Evolutionary conservation across 1,284 basidiomycete species (phyloP).

Genomic region (Trametes sp.): DNA sequence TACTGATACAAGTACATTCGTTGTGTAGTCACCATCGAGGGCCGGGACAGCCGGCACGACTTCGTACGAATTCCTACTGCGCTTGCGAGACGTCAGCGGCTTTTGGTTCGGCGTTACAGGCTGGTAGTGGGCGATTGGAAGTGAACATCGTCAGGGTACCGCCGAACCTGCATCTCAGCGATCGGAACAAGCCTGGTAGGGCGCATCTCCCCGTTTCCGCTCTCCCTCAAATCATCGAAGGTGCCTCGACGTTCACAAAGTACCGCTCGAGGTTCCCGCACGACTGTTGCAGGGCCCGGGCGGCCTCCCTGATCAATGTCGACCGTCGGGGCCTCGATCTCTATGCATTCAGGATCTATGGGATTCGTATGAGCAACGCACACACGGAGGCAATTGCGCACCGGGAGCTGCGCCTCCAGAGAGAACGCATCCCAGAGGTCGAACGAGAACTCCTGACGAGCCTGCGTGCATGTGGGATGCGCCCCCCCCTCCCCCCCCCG

Average conservation of each 20-base stretch:
- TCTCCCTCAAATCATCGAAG: constrained; percentile 2
- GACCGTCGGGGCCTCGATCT: no score
- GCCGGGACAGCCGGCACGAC: no score
- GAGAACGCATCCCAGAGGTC: constrained; percentile 64
- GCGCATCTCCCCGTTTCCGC: neutral
- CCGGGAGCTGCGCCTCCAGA: constrained; percentile 44
- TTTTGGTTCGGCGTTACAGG: no score
- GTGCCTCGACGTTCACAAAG: constrained; percentile 23
- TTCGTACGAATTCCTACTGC: no score
- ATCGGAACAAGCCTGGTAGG: constrained; percentile 15
- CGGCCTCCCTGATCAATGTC: constrained; percentile 1
- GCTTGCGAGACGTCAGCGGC: no score
- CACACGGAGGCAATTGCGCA: constrained; percentile 47
- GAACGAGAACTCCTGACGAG: constrained; percentile 47
- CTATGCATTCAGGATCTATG: no score
- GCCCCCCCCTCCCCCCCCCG: constrained; percentile 45
- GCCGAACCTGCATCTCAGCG: constrained; percentile 14
- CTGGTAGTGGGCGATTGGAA: neutral
- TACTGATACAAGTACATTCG: no score
- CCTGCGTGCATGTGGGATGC: no score
- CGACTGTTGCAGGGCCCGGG: neutral
- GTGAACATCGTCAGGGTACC: constrained; percentile 16
- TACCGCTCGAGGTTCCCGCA: constrained; percentile 16
- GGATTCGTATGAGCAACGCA: no score
- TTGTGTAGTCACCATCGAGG: no score